Percentiles rank a stretch among this genome's conserved stretches.
phyloP scores from a whole-genome alignment of 2,329 filamentous ascomycete species.

The Aspergillus cejpii region DNA sequence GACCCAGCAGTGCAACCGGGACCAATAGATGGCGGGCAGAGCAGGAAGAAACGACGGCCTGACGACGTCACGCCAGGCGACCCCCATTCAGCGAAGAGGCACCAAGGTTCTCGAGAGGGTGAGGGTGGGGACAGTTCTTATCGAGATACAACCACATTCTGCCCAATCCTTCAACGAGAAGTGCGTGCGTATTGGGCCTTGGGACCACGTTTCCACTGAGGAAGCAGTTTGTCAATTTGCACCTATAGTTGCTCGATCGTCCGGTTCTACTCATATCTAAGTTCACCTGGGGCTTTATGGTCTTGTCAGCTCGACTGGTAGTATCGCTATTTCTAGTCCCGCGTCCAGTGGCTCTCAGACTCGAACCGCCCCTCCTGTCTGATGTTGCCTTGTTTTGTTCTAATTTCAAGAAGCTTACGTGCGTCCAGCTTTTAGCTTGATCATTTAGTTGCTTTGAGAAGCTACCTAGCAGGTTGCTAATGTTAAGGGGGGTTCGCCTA shows the following conservation, averaged over 20 bases:
- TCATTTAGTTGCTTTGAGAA: conserved; percentile 1
- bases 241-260: no score
- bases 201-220: no score
- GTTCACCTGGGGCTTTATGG: no score
- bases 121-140: not conserved
- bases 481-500: no score
- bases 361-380: conserved; percentile 9
- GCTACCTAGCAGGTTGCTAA: no score
- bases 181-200: not conserved
- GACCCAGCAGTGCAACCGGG: not conserved
- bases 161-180: not conserved
- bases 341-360: conserved; percentile 5
- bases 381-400: conserved; percentile 15
- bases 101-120: not conserved
- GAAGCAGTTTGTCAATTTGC: no score
- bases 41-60: not conserved
- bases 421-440: conserved; percentile 2
- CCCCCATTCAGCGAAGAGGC: not conserved
- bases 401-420: conserved; percentile 1
- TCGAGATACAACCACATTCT: not conserved
- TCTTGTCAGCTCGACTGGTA: not conserved
- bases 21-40: not conserved
- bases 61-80: not conserved
- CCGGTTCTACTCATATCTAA: no score
- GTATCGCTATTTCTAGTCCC: not conserved